Evolutionary conservation across 2,329 filamentous ascomycete species (phyloP), one percentile per base, ranked within the genome.

Genomic region (Lachnellula occidentalis): DNA sequence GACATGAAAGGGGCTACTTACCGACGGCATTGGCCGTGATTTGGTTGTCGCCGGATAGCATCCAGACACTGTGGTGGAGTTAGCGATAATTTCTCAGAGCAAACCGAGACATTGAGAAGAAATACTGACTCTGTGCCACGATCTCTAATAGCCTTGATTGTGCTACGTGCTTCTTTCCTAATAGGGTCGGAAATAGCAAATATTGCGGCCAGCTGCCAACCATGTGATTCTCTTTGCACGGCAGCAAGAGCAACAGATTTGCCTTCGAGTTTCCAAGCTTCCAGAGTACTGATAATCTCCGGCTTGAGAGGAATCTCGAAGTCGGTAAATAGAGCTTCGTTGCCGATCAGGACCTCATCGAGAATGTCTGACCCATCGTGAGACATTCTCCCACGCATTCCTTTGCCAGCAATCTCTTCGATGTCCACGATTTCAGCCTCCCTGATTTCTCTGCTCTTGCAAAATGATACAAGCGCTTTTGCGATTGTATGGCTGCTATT

Each of bases 31-130:
- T 76, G 2, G 92, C 92, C 0, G 92, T 96, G n/a, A 76, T 84
- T n/a, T 77, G 74, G 66, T 96, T 96, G 74, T 96, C 92, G 31
- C 92, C 92, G 0, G 90, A 95, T 37, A 96, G 84, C 90, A 96
- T 95, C 83, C 87, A 96, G 4, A 95, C 87, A 31, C 27, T 31
- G 9, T 31, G 9, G 11, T 31, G 27, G 27, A 31, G 27, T 31
- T 31, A 31, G 27, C 27, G 27, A 31, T 8, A 31, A 31, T 8
- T 7, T 31, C 9, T 9, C 27, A 31, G 9, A 31, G 24, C 24
- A 24, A 7, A 31, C 27, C 4, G 9, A 31, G 27, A 31, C 27
- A 31, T 31, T 1, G 4, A 12, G 4, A 31, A 31, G 27, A 31
- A 31, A 31, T 31, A 31, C 27, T 31, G 27, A 31, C 34, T 85